A percentile compares a stretch with the other conserved stretches of the same genome.
phyloP scores from a whole-genome alignment of 1,139 yeast genomes.

The Lodderomyces theae region DNA sequence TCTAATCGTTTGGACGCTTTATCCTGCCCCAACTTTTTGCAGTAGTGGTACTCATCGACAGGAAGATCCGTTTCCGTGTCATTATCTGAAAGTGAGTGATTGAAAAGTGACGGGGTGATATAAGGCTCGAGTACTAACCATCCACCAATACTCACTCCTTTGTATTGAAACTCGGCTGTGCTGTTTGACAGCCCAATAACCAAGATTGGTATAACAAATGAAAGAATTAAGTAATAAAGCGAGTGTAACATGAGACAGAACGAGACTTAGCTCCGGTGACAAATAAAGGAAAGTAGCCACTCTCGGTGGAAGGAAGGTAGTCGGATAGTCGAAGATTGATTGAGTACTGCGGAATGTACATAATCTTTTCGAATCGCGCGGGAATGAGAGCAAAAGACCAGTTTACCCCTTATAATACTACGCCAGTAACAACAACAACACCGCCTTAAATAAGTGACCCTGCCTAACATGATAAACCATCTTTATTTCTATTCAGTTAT shows the following conservation, averaged over 20 bases:
- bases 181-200: background rate
- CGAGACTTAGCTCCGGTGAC: background rate
- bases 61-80: conserved; percentile 38
- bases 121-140: conserved; percentile 68
- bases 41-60: conserved; percentile 58
- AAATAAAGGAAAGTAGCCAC: too few relatives aligned
- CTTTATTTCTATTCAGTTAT: background rate
- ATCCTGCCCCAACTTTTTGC: conserved; percentile 44
- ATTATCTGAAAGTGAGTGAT: conserved; percentile 24
- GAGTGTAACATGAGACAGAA: background rate
- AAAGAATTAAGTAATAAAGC: background rate
- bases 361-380: conserved; percentile 1
- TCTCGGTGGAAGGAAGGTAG: too few relatives aligned
- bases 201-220: background rate
- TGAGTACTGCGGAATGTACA: too few relatives aligned
- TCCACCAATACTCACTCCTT: conserved; percentile 63
- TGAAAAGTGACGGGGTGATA: conserved; percentile 60
- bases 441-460: too few relatives aligned
- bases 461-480: background rate
- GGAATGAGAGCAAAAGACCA: background rate
- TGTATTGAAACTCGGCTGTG: conserved; percentile 22
- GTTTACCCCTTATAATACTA: too few relatives aligned
- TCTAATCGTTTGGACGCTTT: conserved; percentile 41
- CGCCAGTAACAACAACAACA: too few relatives aligned
- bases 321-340: too few relatives aligned